phyloP scores from a whole-genome alignment of 2,329 filamentous ascomycete genomes.

The Metarhizium sp. region DNA sequence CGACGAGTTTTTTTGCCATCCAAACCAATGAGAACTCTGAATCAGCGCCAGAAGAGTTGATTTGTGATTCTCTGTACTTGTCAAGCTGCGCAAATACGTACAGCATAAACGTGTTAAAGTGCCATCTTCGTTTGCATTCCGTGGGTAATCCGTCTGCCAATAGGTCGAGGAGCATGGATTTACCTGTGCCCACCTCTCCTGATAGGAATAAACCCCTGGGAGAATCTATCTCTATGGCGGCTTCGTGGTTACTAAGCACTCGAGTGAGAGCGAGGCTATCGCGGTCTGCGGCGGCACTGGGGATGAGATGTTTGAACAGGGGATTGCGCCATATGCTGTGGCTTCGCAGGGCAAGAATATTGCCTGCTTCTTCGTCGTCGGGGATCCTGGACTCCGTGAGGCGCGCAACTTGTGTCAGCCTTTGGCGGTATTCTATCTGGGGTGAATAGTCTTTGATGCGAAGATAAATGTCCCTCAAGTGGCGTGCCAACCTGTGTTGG shows the following conservation, averaged over 20 bases:
- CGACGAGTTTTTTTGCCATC: conserved; percentile 67
- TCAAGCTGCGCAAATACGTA: conserved; percentile 67
- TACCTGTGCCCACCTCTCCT: conserved; percentile 74
- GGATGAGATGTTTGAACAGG: conserved; percentile 50
- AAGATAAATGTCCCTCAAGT: conserved; percentile 68
- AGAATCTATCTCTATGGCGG: conserved; percentile 61
- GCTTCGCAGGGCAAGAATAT: conserved; percentile 36
- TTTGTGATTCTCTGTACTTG: conserved; percentile 39
- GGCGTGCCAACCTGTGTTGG: conserved; percentile 64
- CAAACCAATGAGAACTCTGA: conserved; percentile 59
- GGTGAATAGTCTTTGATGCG: conserved; percentile 73
- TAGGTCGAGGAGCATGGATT: conserved; percentile 76
- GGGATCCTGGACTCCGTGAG: conserved; percentile 25
- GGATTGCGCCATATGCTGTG: conserved; percentile 51
- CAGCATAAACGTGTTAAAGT: conserved; percentile 83
- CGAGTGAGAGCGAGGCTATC: conserved; percentile 57
- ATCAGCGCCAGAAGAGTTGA: conserved; percentile 9
- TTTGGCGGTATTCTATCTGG: conserved; percentile 56
- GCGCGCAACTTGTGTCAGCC: conserved; percentile 50
- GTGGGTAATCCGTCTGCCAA: conserved; percentile 72
- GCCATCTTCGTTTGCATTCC: conserved; percentile 63
- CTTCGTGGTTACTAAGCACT: conserved; percentile 61
- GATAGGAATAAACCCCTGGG: conserved; percentile 69
- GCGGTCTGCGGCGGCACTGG: conserved; percentile 37
- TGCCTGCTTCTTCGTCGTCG: conserved; percentile 20